Evolutionary conservation across 495 filamentous ascomycete genomes (phyloP).

Genomic region (Podospora anserina): DNA sequence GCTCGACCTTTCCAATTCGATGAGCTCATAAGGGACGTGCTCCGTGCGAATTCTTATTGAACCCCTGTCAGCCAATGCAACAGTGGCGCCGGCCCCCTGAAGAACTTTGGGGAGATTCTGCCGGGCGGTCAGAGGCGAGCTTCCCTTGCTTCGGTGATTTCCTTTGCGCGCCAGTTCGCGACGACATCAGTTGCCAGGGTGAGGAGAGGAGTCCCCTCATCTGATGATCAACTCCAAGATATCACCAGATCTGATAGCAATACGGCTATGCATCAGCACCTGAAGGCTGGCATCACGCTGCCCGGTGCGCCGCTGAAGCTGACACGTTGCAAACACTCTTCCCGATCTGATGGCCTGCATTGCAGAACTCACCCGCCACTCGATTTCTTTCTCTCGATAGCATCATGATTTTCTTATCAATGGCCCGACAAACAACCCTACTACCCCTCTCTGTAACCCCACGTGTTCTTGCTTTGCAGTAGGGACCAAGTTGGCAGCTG

Average conservation of each 20-base stretch:
- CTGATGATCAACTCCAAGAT: neutral
- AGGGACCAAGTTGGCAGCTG: no score
- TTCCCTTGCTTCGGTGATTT: neutral
- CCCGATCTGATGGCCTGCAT: neutral
- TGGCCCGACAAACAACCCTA: neutral
- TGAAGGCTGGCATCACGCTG: neutral
- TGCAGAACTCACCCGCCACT: neutral
- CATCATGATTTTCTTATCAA: neutral
- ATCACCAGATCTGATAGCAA: no score
- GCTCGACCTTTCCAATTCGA: slow-evolving; percentile 1
- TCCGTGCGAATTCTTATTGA: slow-evolving; percentile 9
- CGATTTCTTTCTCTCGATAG: neutral
- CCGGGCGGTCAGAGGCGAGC: slow-evolving; percentile 18
- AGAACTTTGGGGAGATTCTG: slow-evolving; percentile 12
- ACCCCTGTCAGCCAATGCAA: slow-evolving; percentile 9
- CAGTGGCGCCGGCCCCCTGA: neutral
- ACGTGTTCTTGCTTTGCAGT: neutral
- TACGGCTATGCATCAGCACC: neutral
- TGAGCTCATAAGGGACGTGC: slow-evolving; percentile 15
- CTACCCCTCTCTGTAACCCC: neutral
- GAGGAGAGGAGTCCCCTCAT: neutral
- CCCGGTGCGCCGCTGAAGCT: neutral
- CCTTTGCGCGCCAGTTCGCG: neutral
- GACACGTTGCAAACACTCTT: neutral
- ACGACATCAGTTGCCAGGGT: neutral